Evolutionary conservation across 2,329 filamentous ascomycete species (phyloP).

Genomic region (Didymella lethalis): DNA sequence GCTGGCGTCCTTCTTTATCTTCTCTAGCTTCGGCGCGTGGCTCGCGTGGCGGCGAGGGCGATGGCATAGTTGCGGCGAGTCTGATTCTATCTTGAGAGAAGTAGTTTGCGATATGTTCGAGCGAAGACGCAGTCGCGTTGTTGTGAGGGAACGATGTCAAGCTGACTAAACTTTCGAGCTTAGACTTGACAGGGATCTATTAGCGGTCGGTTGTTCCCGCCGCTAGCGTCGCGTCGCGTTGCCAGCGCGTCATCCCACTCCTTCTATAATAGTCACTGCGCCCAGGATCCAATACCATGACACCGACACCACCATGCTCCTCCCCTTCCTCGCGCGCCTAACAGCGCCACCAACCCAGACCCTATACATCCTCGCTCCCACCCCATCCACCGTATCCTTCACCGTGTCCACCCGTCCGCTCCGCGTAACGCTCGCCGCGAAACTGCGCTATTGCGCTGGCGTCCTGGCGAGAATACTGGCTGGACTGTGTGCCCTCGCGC

Average conservation of each 20-base stretch:
- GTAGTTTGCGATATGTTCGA: background rate
- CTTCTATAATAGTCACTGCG: background rate
- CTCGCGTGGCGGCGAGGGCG: slow-evolving; percentile 25
- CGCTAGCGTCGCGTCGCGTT: slow-evolving; percentile 19
- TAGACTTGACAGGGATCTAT: slow-evolving; percentile 16
- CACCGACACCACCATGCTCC: slow-evolving; percentile 23
- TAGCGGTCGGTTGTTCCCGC: slow-evolving; percentile 27
- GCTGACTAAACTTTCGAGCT: slow-evolving; percentile 21
- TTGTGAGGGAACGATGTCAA: background rate
- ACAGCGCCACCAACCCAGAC: slow-evolving; percentile 39
- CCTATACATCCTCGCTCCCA: slow-evolving; percentile 48
- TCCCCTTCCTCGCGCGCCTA: slow-evolving; percentile 33
- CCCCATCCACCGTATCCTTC: slow-evolving; percentile 90
- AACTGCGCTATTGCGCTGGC: slow-evolving; percentile 54
- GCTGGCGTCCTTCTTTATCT: slow-evolving; percentile 7
- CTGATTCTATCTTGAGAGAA: background rate
- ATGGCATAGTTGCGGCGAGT: slow-evolving; percentile 20
- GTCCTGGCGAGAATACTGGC: slow-evolving; percentile 56
- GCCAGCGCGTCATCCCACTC: slow-evolving; percentile 22
- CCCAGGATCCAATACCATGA: background rate
- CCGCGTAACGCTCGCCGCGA: slow-evolving; percentile 56
- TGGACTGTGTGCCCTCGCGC: slow-evolving; percentile 52
- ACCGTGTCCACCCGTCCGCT: slow-evolving; percentile 82
- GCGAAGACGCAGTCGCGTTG: background rate
- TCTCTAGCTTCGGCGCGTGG: background rate